Base-by-base conservation (phyloP, 345 rosid genomes). In the Lagerstroemia speciosa region DNA sequence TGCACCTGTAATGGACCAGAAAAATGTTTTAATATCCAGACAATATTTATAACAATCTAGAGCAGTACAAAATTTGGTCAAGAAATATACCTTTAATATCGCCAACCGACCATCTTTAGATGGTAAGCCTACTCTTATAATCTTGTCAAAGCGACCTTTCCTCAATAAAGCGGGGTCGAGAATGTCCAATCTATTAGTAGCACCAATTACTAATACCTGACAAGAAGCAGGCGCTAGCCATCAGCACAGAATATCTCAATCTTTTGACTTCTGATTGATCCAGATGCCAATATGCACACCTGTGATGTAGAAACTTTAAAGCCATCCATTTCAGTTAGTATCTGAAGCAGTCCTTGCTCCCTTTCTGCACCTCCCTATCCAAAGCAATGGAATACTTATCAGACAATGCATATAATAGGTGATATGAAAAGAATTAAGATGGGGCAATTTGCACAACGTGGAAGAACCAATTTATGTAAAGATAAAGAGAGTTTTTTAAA, bases 291-390 rank as follows among this genome's bases (percentile, higher is more conserved):
- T 34, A 19, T 36, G 30, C 16, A 17, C 33, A 91, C 98, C 85
- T 93, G 96, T 64, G 97, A 85, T 67, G 96, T 89, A 40, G 86
- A 81, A 71, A 85, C 96, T 84, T 86, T 89, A 73, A 93, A 93
- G 77, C 98, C 98, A 82, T 93, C 98, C 96, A 93, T 84, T 83
- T 93, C 98, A 15, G 97, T 93, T 72, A 93, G 75, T 79, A 93
- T 87, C 83, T 93, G 98, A 83, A 93, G 98, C 66, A 93, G 81
- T 62, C 98, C 98, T 77, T 93, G 98, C 75, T 93, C 98, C 80
- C 98, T 82, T 78, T 93, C 98, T 31, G 98, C 97, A 75, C 98
- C 97, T 78, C 98, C 97, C 98, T 93, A 69, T 68, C 73, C 53
- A 75, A 29, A 71, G 75, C 38, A 72, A 72, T 66, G 19, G 52